These are phyloP conservation scores for Trypanosoma melophagium DNA, from an alignment of 208 protist species.

Conservation along the genomic window DNA sequence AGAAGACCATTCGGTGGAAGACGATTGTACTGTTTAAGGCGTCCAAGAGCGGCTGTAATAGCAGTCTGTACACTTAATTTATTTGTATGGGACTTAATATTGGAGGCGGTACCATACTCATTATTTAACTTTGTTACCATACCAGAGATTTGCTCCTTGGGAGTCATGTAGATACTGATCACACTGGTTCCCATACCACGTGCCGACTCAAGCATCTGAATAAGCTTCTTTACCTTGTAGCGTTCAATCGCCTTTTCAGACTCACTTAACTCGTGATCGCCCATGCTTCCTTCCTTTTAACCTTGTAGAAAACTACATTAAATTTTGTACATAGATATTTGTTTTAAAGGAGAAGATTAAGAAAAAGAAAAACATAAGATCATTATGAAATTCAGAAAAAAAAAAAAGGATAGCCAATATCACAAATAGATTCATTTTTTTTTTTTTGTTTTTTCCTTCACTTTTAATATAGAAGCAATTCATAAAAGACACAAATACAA, in stretches of 20 bases:
- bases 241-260: constrained; percentile 96
- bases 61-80: constrained; percentile 90
- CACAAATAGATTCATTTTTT: not conserved
- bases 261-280: constrained; percentile 71
- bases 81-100: constrained; percentile 99
- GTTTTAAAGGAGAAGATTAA: not conserved
- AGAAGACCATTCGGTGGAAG: constrained; percentile 97
- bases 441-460: not conserved
- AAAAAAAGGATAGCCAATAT: constrained; percentile 6
- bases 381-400: constrained; percentile 9
- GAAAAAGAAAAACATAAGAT: not conserved
- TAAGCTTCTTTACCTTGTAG: constrained; percentile 99
- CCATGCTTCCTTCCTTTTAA: constrained; percentile 27
- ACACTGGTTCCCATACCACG: constrained; percentile 98
- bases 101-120: constrained; percentile 99
- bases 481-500: not conserved
- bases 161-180: constrained; percentile 99
- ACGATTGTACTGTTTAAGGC: constrained; percentile 92
- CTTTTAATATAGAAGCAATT: not conserved
- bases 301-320: no score
- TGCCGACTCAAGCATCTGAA: constrained; percentile 97
- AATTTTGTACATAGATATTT: no score
- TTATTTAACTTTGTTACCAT: constrained; percentile 99
- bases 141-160: constrained; percentile 97
- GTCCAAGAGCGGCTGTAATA: constrained; percentile 87